Evolutionary conservation across 73 alveolate genomes (phyloP).

Genomic region (Stentor coeruleus): DNA sequence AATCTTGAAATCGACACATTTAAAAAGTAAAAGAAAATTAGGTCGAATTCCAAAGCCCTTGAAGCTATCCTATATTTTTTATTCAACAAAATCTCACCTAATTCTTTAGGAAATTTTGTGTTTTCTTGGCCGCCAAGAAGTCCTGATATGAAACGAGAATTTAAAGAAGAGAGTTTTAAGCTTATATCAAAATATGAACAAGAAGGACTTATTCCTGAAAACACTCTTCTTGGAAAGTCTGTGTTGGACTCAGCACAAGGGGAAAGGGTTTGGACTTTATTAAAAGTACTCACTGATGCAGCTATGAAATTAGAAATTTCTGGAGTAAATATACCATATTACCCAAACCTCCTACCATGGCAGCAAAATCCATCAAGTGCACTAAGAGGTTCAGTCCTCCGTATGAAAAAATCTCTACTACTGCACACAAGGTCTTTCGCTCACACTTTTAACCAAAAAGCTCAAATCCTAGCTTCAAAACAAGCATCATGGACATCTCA

Average conservation of each 20-base stretch:
- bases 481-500: neutral
- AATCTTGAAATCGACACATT: neutral
- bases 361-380: conserved; percentile 1
- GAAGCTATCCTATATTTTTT: conserved; percentile 12
- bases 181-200: neutral
- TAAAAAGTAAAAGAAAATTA: conserved; percentile 4
- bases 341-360: neutral
- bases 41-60: conserved; percentile 4
- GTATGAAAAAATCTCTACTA: conserved; percentile 2
- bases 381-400: neutral
- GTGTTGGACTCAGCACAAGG: conserved; percentile 20
- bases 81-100: neutral
- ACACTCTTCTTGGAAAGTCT: conserved; percentile 6
- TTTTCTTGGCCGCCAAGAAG: conserved; percentile 22
- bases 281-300: conserved; percentile 8
- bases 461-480: neutral
- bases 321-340: neutral
- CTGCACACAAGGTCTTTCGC: neutral
- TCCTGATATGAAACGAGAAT: conserved; percentile 18
- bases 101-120: neutral
- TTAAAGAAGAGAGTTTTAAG: neutral
- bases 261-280: neutral
- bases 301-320: conserved; percentile 8
- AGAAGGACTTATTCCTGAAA: conserved; percentile 5
- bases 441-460: neutral